Base-by-base conservation (phyloP, 106 monocot genomes). In the Acanthochlamys bracteata region DNA sequence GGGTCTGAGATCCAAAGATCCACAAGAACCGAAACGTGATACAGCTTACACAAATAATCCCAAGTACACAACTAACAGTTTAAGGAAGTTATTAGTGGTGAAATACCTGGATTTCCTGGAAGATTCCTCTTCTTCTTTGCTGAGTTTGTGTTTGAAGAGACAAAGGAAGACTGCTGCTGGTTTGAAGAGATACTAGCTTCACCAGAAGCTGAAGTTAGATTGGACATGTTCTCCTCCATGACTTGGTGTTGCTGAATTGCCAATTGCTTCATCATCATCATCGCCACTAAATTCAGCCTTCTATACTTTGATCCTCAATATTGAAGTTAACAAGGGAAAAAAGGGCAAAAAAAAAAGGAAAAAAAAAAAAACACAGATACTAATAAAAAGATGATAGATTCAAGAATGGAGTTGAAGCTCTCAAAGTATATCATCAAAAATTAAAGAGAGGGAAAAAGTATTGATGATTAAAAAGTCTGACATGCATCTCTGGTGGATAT, bases 81-180 rank as follows among this genome's bases (percentile, higher is more conserved):
- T 49, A 1, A 49, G 1, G 49, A 49, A 49, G 9, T 9, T 14
- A 49, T 49, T 3, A 49, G 17, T 2, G 2, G 10, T 49, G 13
- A 17, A 4, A 49, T 49, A 84, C 84, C 84, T 80, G 84, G 84
- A 63, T 85, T 85, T 55, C 84, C 84, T 20, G 84, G 84, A 57
- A 84, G 84, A 57, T 71, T 80, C 25, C 84, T 72, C 63, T 73
- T 84, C 57, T 69, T 67, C 69, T 80, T 80, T 24, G 47, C 60
- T 19, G 45, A 39, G 26, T 64, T 65, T 43, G 65, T 59, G 26
- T 54, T 69, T 64, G 64, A 58, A 60, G 74, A 59, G 47, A 42
- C 57, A 52, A 60, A 59, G 19, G 68, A 58, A 21, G 61, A 24
- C 26, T 69, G 67, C 25, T 71, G 65, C 25, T 71, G 65, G 39